These are phyloP conservation scores for Solanum ossicruentum DNA, from an alignment of 257 asterid species.

Conservation along the genomic window DNA sequence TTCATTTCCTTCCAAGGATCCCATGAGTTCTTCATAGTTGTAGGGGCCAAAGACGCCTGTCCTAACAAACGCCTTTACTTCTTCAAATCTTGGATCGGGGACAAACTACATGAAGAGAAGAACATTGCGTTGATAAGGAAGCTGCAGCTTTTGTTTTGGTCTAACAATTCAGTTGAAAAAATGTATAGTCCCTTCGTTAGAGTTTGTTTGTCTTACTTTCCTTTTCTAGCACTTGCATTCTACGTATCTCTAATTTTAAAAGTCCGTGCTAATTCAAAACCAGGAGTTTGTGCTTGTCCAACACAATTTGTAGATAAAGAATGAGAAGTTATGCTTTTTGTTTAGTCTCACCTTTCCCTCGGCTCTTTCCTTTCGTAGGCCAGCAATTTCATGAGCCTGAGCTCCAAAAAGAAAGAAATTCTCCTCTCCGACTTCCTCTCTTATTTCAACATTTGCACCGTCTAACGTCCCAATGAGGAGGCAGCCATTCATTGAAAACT, in stretches of 20 bases:
- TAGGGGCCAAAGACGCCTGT: constrained; percentile 60
- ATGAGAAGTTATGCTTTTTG: background rate
- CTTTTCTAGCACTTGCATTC: background rate
- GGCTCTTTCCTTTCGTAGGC: constrained; percentile 69
- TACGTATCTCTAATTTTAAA: background rate
- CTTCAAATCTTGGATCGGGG: constrained; percentile 57
- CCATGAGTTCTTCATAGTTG: constrained; percentile 47
- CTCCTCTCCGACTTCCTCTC: constrained; percentile 79
- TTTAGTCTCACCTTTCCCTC: constrained; percentile 49
- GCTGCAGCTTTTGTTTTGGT: background rate
- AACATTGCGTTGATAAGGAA: background rate
- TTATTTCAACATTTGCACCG: constrained; percentile 85
- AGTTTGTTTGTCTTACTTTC: background rate
- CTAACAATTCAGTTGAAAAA: background rate
- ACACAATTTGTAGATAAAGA: background rate
- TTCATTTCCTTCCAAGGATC: constrained; percentile 80
- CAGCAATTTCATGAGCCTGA: constrained; percentile 69
- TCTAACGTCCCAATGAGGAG: constrained; percentile 77
- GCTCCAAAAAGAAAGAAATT: constrained; percentile 86
- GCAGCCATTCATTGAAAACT: constrained; percentile 82
- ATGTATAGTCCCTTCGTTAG: background rate
- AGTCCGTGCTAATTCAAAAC: background rate
- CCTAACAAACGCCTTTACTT: constrained; percentile 50
- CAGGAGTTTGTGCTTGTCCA: background rate
- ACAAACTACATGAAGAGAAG: constrained; percentile 37